A percentile compares a stretch with the other conserved stretches of the same genome.
phyloP scores from a whole-genome alignment of 768 basidiomycete species.

The Leucosporidium scottii region DNA sequence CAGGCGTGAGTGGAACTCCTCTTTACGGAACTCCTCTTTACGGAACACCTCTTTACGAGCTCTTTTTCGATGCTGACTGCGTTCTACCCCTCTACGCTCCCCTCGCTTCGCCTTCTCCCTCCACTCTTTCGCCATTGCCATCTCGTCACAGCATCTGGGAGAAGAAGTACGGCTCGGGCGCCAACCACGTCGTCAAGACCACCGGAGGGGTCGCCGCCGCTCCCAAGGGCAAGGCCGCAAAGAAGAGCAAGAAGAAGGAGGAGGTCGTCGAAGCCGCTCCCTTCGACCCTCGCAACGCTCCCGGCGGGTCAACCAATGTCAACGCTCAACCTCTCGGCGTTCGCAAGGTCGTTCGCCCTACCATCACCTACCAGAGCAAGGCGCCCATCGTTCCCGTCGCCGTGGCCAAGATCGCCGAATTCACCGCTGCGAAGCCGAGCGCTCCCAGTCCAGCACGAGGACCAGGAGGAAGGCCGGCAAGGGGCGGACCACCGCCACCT shows the following conservation, averaged over 20 bases:
- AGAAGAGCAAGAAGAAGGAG: slow-evolving; percentile 9
- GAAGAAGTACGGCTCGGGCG: slow-evolving; percentile 83
- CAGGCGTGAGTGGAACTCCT: slow-evolving; percentile 86
- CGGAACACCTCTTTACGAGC: no score
- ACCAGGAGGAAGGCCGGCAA: slow-evolving; percentile 2
- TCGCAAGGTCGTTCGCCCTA: slow-evolving; percentile 1
- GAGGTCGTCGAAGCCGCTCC: neutral
- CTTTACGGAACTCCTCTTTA: no score
- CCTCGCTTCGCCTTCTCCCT: neutral
- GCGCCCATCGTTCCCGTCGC: no score
- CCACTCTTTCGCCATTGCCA: neutral
- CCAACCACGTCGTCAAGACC: slow-evolving; percentile 76
- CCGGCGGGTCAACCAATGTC: slow-evolving; percentile 15
- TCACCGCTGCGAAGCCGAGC: no score
- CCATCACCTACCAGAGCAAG: slow-evolving; percentile 5
- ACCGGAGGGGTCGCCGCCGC: slow-evolving; percentile 25
- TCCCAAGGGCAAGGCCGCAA: slow-evolving; percentile 35
- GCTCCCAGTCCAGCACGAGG: neutral
- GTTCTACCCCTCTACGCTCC: neutral
- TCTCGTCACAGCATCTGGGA: slow-evolving; percentile 75
- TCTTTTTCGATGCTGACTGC: no score
- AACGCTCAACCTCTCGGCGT: slow-evolving; percentile 12
- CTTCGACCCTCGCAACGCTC: slow-evolving; percentile 8
- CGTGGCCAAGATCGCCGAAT: no score
- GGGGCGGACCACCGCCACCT: neutral